Base-by-base conservation (phyloP, 192 early-diverging fungal species). In the Coemansia sp. region DNA sequence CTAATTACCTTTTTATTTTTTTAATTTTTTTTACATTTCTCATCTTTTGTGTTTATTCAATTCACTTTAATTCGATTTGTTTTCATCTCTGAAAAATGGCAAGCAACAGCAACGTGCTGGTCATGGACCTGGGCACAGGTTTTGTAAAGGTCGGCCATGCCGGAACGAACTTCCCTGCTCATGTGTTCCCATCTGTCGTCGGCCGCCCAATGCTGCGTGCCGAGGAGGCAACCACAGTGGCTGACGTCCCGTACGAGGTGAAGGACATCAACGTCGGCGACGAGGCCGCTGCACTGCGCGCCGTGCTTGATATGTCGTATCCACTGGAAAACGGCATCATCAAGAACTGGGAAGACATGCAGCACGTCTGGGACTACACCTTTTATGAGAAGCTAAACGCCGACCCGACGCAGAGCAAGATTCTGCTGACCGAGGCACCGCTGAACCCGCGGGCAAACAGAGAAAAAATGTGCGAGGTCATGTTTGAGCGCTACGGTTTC, bases 311-410 rank as follows among this genome's bases (percentile, higher is more conserved):
- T 75, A 96, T 99, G 91, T 89, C 90, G 39, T 99, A 99, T 75
- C 98, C 98, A 15, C 95, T 99, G 92, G 95, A 98, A 77, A 98
- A 99, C 85, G 98, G 98, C 8, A 93, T 99, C 60, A 90, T 99
- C 55, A 84, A 89, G 68, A 95, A 97, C 87, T 99, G 96, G 96
- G 96, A 96, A 53, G 96, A 99, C 72, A 94, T 94, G 93, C 84
- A 89, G 69, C 93, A 97, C 62, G 88, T 99, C 52, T 99, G 98
- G 98, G 91, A 98, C 82, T 98, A 99, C 67, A 98, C 97, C 18
- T 98, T 98, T 75, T 87, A 88, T 68, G 91, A 96, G 75, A 95
- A 94, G 84, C 88, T 99, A 28, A 86, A 90, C 72, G 88, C 96
- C 66, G 92, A 98, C 74, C 95, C 90, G 38, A 81, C 77, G 33